Conservation (phyloP, 2,329 filamentous ascomycete genomes). For the Arthroderma sp. region DNA sequence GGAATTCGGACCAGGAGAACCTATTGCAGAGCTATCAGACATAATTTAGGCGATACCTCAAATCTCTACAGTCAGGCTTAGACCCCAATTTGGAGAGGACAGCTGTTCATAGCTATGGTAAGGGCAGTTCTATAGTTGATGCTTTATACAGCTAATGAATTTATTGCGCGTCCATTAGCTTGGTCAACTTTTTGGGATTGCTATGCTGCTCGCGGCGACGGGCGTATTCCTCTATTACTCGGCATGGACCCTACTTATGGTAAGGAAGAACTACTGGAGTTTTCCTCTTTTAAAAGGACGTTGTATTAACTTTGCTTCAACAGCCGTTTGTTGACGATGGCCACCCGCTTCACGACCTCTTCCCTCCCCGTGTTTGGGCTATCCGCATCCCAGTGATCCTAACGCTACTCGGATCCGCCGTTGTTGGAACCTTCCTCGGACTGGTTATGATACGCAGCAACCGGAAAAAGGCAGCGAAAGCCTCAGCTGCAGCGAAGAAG, state of each 20-base stretch:
- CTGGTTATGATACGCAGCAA: constrained; percentile 99
- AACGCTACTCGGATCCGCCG: constrained; percentile 76
- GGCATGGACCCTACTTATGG: constrained; percentile 95
- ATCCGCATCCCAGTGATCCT: constrained; percentile 97
- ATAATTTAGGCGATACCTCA: too few species aligned
- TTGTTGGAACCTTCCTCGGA: constrained; percentile 89
- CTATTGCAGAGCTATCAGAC: too few species aligned
- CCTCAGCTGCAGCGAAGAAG: constrained; percentile 71
- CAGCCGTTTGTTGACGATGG: constrained; percentile 95
- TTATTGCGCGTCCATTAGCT: constrained; percentile 45
- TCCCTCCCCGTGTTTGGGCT: constrained; percentile 95
- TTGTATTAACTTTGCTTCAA: neutral
- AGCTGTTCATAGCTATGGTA: too few species aligned
- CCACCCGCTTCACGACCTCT: constrained; percentile 86
- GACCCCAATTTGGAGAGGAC: too few species aligned
- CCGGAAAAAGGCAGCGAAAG: constrained; percentile 91
- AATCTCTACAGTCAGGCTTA: too few species aligned
- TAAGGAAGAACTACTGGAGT: constrained; percentile 30
- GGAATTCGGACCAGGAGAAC: too few species aligned
- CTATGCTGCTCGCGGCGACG: constrained; percentile 62
- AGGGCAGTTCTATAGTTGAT: too few species aligned
- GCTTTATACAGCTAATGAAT: neutral
- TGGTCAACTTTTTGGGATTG: constrained; percentile 70
- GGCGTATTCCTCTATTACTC: constrained; percentile 83
- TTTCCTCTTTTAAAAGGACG: neutral